Conservation (phyloP, 441 rosid genomes). For the Syzygium syzygioides region DNA sequence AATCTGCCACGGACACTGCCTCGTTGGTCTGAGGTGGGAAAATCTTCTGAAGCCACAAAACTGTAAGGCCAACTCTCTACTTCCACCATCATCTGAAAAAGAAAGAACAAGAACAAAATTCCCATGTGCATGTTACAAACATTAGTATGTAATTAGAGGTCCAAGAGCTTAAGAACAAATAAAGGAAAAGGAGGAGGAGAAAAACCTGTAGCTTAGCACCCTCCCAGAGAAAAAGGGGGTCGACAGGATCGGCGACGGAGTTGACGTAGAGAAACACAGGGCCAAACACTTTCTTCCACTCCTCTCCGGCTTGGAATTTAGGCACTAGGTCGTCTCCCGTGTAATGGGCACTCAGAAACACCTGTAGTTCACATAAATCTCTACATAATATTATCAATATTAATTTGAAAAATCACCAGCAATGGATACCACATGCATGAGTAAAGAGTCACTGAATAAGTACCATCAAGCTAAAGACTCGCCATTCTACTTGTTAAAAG, state of each 20-base stretch:
- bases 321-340: constrained; percentile 12
- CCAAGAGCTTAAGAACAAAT: not conserved
- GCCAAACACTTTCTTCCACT: constrained; percentile 18
- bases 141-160: not conserved
- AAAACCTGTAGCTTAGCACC: constrained; percentile 12
- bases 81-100: not conserved
- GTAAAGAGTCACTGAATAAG: not conserved
- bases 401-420: not conserved
- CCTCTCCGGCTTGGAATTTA: constrained; percentile 10
- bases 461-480: not conserved
- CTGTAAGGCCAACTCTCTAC: not conserved
- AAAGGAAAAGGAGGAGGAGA: not conserved
- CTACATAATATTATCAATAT: not conserved
- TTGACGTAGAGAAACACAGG: constrained; percentile 14
- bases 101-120: not conserved
- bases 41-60: constrained; percentile 1
- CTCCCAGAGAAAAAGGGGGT: constrained; percentile 11
- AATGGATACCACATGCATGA: not conserved
- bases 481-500: not conserved
- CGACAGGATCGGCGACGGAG: not conserved
- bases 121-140: not conserved
- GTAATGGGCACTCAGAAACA: constrained; percentile 17
- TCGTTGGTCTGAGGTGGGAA: not conserved
- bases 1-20: not conserved
- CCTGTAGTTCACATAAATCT: not conserved